Conservation (phyloP, 148 eudicot genomes). For the Pouteria glomerata region DNA sequence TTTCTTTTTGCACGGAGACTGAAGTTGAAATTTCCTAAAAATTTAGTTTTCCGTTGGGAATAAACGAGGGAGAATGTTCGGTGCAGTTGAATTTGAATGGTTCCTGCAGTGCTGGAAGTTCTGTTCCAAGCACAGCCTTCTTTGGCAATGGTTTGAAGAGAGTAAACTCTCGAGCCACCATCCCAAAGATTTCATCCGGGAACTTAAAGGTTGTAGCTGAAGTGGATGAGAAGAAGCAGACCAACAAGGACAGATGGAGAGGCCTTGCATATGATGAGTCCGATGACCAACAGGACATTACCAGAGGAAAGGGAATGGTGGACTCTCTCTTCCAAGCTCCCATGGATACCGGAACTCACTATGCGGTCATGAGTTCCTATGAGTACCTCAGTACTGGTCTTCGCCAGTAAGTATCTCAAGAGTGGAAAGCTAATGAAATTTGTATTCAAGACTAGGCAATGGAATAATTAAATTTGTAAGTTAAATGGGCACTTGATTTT, state of each 20-base stretch:
- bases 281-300: constrained; percentile 44
- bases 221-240: constrained; percentile 32
- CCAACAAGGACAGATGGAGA: constrained; percentile 34
- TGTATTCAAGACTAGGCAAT: not conserved
- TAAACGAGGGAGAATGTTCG: constrained; percentile 4
- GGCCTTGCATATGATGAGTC: constrained; percentile 30
- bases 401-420: constrained; percentile 24
- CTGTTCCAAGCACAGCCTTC: constrained; percentile 22
- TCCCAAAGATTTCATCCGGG: constrained; percentile 3
- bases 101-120: constrained; percentile 7
- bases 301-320: constrained; percentile 47
- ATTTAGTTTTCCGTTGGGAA: not conserved
- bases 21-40: not conserved
- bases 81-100: constrained; percentile 24
- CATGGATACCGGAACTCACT: constrained; percentile 26
- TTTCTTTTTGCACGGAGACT: not conserved
- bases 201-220: constrained; percentile 23
- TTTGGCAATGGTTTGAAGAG: constrained; percentile 18
- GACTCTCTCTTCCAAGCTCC: constrained; percentile 47
- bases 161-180: constrained; percentile 5
- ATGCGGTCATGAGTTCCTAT: constrained; percentile 29
- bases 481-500: not conserved
- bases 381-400: constrained; percentile 40
- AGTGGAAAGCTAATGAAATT: not conserved
- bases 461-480: not conserved